These are phyloP conservation scores for Achaetomium macrosporum DNA, from an alignment of 2,329 filamentous ascomycete species.

Conservation along the genomic window DNA sequence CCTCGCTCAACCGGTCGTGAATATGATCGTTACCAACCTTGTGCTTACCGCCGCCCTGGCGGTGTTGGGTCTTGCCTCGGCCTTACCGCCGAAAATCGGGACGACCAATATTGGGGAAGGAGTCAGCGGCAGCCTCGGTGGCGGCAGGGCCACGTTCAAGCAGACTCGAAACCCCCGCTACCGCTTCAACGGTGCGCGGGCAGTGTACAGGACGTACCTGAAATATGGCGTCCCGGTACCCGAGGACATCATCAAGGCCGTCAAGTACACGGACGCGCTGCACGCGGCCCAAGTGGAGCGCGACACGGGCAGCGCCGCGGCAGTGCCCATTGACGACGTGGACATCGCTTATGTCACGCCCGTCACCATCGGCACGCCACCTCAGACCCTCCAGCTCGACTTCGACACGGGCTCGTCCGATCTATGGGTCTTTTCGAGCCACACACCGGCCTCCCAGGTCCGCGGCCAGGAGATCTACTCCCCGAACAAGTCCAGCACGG, in stretches of 20 bases:
- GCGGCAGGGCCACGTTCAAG: slow-evolving; percentile 26
- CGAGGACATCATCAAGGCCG: slow-evolving; percentile 28
- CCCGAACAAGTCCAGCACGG: slow-evolving; percentile 35
- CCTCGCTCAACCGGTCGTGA: not conserved
- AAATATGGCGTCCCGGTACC: slow-evolving; percentile 35
- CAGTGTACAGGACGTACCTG: slow-evolving; percentile 34
- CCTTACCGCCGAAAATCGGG: slow-evolving; percentile 23
- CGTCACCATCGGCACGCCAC: slow-evolving; percentile 33
- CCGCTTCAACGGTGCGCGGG: slow-evolving; percentile 30
- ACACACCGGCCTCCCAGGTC: slow-evolving; percentile 30
- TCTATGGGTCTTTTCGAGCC: slow-evolving; percentile 42
- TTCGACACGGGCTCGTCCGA: slow-evolving; percentile 27
- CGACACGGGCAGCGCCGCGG: slow-evolving; percentile 27
- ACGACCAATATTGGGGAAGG: slow-evolving; percentile 16
- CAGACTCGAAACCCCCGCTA: slow-evolving; percentile 31
- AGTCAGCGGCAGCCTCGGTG: not conserved
- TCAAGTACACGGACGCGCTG: slow-evolving; percentile 24
- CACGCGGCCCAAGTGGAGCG: slow-evolving; percentile 7
- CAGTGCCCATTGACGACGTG: slow-evolving; percentile 25
- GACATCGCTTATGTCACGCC: slow-evolving; percentile 33
- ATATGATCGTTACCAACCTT: slow-evolving; percentile 19
- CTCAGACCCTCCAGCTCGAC: slow-evolving; percentile 25
- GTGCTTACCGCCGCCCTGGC: slow-evolving; percentile 15
- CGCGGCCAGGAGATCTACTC: slow-evolving; percentile 38
- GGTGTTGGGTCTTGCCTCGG: slow-evolving; percentile 17